These are phyloP conservation scores for Hypoxylon sp. DNA, from an alignment of 2,329 filamentous ascomycete genomes.

Conservation along the genomic window DNA sequence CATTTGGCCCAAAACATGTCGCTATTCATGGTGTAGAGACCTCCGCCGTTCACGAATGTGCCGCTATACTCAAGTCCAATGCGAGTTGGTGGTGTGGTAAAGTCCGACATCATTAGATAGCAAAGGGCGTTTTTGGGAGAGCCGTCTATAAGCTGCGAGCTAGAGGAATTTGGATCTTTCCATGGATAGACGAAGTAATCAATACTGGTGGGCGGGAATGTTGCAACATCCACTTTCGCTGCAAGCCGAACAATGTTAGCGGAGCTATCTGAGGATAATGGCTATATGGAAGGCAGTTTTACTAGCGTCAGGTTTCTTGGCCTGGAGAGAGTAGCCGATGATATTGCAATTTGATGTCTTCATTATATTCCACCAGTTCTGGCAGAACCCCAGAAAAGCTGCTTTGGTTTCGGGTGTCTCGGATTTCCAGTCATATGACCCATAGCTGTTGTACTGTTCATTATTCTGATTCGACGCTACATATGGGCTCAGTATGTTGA, in stretches of 20 bases:
- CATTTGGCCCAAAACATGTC: background rate
- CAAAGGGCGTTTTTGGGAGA: background rate
- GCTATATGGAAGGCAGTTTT: background rate
- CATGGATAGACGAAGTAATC: background rate
- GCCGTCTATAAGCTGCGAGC: background rate
- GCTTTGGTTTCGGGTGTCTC: background rate
- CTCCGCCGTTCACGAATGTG: slow-evolving; percentile 1
- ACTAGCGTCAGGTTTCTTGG: background rate
- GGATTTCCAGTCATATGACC: background rate
- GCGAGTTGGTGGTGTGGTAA: background rate
- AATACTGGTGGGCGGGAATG: background rate
- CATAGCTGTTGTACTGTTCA: background rate
- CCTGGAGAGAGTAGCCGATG: slow-evolving; percentile 2
- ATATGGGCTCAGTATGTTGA: background rate
- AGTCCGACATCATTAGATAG: slow-evolving; percentile 4
- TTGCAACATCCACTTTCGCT: background rate
- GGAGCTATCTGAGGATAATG: background rate
- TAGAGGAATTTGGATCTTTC: slow-evolving; percentile 2
- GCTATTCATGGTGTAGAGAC: background rate
- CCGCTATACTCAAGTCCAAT: background rate
- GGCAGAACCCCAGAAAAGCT: background rate
- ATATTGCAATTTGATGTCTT: background rate
- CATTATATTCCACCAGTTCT: slow-evolving; percentile 3
- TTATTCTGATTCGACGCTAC: background rate
- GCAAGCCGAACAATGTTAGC: background rate